These are phyloP conservation scores for Pythium aristosporum DNA, from an alignment of 352 stramenopile species.

Conservation along the genomic window DNA sequence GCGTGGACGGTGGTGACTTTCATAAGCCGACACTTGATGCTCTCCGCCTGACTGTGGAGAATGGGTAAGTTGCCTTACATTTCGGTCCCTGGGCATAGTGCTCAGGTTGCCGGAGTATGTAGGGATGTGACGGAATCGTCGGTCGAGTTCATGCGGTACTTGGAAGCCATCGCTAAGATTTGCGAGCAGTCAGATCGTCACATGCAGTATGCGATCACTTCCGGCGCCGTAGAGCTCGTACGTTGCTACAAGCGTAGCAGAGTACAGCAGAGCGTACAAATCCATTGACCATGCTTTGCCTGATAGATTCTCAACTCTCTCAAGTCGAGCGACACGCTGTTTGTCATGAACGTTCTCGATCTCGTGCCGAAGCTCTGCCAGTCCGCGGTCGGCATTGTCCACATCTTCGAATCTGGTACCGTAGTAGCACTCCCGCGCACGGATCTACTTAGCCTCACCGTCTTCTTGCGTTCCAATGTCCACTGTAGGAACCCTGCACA, in stretches of 20 bases:
- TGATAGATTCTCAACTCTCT: constrained; percentile 68
- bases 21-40: constrained; percentile 55
- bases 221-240: constrained; percentile 33
- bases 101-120: too few species aligned
- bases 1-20: constrained; percentile 35
- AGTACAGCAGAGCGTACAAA: neutral
- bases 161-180: constrained; percentile 70
- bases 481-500: constrained; percentile 56
- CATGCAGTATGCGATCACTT: constrained; percentile 60
- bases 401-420: constrained; percentile 81
- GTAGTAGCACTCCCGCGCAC: neutral
- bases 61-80: constrained; percentile 4
- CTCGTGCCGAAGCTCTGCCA: constrained; percentile 70
- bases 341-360: constrained; percentile 85
- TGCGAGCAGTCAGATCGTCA: constrained; percentile 52
- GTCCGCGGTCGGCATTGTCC: constrained; percentile 57
- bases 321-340: constrained; percentile 73
- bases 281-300: neutral
- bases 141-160: constrained; percentile 74
- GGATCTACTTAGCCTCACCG: neutral
- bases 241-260: neutral
- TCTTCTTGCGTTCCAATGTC: neutral
- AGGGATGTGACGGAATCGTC: constrained; percentile 47
- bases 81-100: neutral
- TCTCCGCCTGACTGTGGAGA: constrained; percentile 34